Evolutionary conservation across 768 basidiomycete species (phyloP), one percentile per base, ranked within the genome.

Genomic region (Trametes villosa): DNA sequence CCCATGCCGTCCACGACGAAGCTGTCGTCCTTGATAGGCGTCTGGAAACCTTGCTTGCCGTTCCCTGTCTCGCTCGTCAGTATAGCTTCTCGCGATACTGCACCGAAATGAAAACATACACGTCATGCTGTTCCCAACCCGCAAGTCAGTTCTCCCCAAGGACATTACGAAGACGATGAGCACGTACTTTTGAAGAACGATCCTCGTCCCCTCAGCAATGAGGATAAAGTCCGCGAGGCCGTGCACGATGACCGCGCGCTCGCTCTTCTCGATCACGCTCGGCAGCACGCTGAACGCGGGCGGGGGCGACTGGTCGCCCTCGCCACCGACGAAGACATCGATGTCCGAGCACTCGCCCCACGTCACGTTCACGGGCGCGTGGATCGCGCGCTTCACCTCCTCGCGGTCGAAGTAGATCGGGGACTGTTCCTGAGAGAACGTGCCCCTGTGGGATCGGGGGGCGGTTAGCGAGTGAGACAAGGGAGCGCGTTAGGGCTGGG

Each of bases 231-330:
- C 90, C 0, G 83, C 87, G 50, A 89, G 76, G 0, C 90, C 90
- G 52, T 92, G 89, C 4, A 85, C 78, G 54, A 92, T 86, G 15
- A 91, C 86, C 3, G 78, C 82, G 52, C 88, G 78, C 53, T 83
- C 75, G 70, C 78, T 90, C 78, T 88, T 90, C 73, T 90, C 87
- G 54, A 92, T 91, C 55, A 89, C 88, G 62, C 77, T 86, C 7
- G 90, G 88, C 4, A 92, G 77, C 1, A 91, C 87, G 7, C 78
- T 83, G 52, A 89, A 78, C 0, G 83, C 80, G 8, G 88, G 79
- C 0, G 88, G 88, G 3, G 81, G 73, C 61, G 87, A 89, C 9
- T 58, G 69, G 68, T 91, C 90, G 12, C 60, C 65, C 52, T 53
- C n/a, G n/a, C n/a, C 65, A 1, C 83, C 82, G 76, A 91, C 89